phyloP scores from a whole-genome alignment of 768 basidiomycete genomes.

The Saitozyma sp. region DNA sequence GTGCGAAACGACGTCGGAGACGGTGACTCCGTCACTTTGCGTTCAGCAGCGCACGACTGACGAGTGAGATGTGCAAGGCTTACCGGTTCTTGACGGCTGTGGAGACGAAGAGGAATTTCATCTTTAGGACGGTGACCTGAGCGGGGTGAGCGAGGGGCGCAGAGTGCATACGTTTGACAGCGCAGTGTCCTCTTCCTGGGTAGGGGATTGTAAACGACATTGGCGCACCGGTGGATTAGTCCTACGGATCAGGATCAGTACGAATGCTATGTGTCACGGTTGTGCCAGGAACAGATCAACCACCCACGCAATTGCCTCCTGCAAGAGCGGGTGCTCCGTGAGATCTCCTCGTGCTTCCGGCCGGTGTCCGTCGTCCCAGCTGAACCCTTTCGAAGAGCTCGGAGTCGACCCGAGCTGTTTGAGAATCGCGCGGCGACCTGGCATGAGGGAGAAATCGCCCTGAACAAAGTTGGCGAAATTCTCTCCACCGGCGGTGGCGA shows the following conservation, averaged over 20 bases:
- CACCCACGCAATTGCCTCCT: conserved; percentile 6
- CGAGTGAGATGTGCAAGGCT: too few species aligned
- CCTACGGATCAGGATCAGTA: not conserved
- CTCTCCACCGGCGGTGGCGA: not conserved
- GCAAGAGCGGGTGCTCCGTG: conserved; percentile 1
- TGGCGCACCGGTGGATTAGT: conserved; percentile 9
- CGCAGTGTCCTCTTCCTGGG: too few species aligned
- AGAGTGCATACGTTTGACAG: too few species aligned
- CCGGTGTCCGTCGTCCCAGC: not conserved
- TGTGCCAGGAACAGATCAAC: not conserved
- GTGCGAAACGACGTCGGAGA: too few species aligned
- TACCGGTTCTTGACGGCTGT: too few species aligned
- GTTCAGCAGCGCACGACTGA: too few species aligned
- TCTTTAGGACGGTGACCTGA: not conserved
- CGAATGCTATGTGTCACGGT: not conserved
- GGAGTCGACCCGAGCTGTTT: too few species aligned
- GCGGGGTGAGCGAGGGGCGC: too few species aligned
- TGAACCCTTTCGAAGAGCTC: not conserved
- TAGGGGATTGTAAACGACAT: too few species aligned
- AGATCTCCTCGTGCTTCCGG: conserved; percentile 3
- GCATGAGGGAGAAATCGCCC: not conserved
- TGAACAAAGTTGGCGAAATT: not conserved
- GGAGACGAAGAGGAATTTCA: not conserved
- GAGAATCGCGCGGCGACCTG: not conserved
- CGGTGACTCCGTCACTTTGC: too few species aligned